phyloP scores from a whole-genome alignment of 352 stramenopile genomes.

The Pythium aphanidermatum region DNA sequence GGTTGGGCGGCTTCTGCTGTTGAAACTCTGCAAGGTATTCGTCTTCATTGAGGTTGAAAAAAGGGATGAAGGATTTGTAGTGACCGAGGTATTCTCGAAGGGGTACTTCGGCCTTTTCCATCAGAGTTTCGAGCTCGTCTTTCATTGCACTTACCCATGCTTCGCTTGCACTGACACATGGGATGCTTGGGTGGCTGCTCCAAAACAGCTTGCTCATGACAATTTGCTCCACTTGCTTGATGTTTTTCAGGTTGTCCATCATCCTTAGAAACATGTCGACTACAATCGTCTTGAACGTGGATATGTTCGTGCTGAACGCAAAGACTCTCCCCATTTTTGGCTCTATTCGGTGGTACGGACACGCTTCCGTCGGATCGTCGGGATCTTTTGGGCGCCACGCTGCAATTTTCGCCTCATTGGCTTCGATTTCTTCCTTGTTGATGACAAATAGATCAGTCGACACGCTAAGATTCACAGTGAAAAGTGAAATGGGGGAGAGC shows the following conservation, averaged over 20 bases:
- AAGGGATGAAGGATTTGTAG: conserved; percentile 81
- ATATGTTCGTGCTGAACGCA: conserved; percentile 59
- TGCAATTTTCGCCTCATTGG: conserved; percentile 33
- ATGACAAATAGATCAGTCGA: conserved; percentile 68
- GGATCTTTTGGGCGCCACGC: conserved; percentile 64
- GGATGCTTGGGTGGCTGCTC: conserved; percentile 88
- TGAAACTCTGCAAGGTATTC: conserved; percentile 74
- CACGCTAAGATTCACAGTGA: conserved; percentile 65
- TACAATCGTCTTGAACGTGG: conserved; percentile 48
- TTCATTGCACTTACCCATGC: conserved; percentile 69
- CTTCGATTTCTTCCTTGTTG: conserved; percentile 71
- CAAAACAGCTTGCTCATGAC: conserved; percentile 96
- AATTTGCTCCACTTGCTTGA: conserved; percentile 85
- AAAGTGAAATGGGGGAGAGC: conserved; percentile 50
- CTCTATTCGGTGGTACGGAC: conserved; percentile 39
- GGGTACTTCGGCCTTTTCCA: conserved; percentile 52
- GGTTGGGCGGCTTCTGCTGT: conserved; percentile 64
- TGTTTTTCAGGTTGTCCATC: conserved; percentile 75
- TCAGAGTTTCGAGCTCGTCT: conserved; percentile 42
- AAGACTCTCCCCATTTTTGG: conserved; percentile 48
- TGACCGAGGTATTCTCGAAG: conserved; percentile 73
- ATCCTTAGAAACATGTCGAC: conserved; percentile 75
- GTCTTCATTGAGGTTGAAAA: conserved; percentile 90
- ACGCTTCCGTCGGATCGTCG: conserved; percentile 58
- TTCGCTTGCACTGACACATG: conserved; percentile 79